Conservation (phyloP, 345 rosid species). For the Sonneratia alba region DNA sequence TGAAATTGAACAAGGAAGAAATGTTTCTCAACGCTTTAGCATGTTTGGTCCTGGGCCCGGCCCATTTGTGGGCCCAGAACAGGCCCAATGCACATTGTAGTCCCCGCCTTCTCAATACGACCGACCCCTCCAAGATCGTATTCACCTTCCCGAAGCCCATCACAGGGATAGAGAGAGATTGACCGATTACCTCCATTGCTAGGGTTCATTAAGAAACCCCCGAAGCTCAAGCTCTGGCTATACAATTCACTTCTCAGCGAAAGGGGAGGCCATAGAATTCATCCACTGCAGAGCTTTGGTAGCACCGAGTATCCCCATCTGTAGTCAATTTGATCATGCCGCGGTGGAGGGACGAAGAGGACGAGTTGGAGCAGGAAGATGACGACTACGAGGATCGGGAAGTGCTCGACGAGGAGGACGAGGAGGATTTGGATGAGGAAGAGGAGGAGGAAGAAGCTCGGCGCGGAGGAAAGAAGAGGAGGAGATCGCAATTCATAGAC, state of each 20-base stretch:
- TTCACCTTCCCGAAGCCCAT: neutral
- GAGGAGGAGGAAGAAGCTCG: constrained; percentile 40
- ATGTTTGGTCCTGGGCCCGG: neutral
- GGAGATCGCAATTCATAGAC: constrained; percentile 72
- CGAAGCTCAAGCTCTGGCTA: neutral
- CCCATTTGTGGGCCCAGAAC: neutral
- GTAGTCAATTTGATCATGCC: constrained; percentile 1
- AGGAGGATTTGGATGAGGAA: constrained; percentile 40
- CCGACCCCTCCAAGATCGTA: neutral
- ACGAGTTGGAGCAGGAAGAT: constrained; percentile 12
- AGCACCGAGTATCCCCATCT: neutral
- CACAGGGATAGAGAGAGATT: neutral
- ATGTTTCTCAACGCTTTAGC: too few species aligned
- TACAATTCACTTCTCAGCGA: neutral
- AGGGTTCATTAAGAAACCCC: constrained; percentile 5
- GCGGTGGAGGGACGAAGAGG: constrained; percentile 11
- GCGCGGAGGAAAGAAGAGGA: constrained; percentile 41
- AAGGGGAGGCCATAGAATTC: neutral
- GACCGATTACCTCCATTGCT: neutral
- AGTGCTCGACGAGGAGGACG: constrained; percentile 30
- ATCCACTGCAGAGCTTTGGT: neutral
- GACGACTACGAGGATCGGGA: constrained; percentile 20
- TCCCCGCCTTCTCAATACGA: neutral
- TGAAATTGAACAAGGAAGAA: too few species aligned
- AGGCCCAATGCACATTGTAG: neutral